Conservation (phyloP, 768 basidiomycete species). For the Gloeostereum incarnatum region DNA sequence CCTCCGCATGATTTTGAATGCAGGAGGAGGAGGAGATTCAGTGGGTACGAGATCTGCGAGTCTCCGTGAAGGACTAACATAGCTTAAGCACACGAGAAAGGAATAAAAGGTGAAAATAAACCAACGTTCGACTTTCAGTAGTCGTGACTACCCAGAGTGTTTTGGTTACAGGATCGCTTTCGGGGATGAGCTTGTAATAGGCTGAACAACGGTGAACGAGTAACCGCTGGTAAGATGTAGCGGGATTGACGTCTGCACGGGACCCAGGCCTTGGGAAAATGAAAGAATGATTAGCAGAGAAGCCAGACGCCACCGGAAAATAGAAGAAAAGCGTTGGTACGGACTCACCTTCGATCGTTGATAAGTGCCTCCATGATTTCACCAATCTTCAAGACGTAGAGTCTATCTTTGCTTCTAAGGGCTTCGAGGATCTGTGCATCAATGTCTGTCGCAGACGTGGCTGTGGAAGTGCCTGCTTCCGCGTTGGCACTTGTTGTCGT, state of each 20-base stretch:
- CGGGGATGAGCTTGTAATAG: conserved; percentile 69
- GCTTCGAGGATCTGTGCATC: conserved; percentile 82
- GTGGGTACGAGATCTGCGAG: conserved; percentile 73
- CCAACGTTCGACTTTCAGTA: conserved; percentile 70
- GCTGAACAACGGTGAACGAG: conserved; percentile 81
- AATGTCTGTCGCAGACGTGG: conserved; percentile 31
- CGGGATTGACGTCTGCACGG: conserved; percentile 57
- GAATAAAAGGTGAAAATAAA: conserved; percentile 9
- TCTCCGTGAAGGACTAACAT: conserved; percentile 53
- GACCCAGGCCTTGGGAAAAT: too few species aligned
- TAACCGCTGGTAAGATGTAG: conserved; percentile 77
- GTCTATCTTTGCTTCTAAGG: conserved; percentile 78
- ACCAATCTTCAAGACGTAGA: conserved; percentile 84
- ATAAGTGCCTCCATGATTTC: conserved; percentile 80
- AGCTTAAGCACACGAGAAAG: conserved; percentile 11
- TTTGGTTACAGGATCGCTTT: conserved; percentile 58
- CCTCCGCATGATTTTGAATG: conserved; percentile 86
- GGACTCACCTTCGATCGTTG: conserved; percentile 58
- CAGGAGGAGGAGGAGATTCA: conserved; percentile 59
- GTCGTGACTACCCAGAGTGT: conserved; percentile 48
- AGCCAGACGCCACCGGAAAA: neutral
- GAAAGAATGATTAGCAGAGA: conserved; percentile 6
- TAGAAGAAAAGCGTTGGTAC: neutral
- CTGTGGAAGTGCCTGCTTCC: conserved; percentile 11
- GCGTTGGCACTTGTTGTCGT: conserved; percentile 9